Evolutionary conservation across 192 early-diverging fungal genomes (phyloP).

Genomic region (Chytriomyces sp.): DNA sequence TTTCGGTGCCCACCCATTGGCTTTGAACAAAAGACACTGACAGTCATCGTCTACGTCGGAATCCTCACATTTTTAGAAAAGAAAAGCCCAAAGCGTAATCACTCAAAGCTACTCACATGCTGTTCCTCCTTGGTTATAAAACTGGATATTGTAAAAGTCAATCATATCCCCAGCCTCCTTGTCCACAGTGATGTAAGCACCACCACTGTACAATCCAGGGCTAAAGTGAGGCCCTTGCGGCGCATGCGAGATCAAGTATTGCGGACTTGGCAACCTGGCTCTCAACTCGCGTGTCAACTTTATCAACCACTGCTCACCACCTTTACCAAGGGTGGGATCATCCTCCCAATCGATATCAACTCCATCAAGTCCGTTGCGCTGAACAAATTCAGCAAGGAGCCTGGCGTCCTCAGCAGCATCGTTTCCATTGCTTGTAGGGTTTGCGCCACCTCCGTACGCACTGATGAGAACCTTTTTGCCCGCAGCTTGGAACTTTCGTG

Average conservation of each 20-base stretch:
- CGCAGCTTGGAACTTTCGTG: background rate
- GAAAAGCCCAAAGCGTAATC: background rate
- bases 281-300: slow-evolving; percentile 13
- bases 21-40: background rate
- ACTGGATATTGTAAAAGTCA: slow-evolving; percentile 21
- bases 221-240: slow-evolving; percentile 20
- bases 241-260: slow-evolving; percentile 25
- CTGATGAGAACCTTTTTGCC: slow-evolving; percentile 14
- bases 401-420: background rate
- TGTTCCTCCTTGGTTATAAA: slow-evolving; percentile 22
- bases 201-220: background rate
- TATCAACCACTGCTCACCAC: slow-evolving; percentile 13
- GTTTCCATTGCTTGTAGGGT: slow-evolving; percentile 7
- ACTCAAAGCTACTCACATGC: background rate
- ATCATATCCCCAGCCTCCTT: slow-evolving; percentile 6
- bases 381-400: slow-evolving; percentile 1
- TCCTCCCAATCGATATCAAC: background rate
- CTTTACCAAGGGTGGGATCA: background rate
- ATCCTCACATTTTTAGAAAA: background rate
- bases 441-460: background rate
- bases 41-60: background rate
- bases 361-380: slow-evolving; percentile 7
- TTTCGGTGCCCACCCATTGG: background rate
- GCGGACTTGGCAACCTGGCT: background rate
- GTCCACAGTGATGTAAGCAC: slow-evolving; percentile 14